Conservation (phyloP, 2,329 filamentous ascomycete species). For the Calycina herbarum region DNA sequence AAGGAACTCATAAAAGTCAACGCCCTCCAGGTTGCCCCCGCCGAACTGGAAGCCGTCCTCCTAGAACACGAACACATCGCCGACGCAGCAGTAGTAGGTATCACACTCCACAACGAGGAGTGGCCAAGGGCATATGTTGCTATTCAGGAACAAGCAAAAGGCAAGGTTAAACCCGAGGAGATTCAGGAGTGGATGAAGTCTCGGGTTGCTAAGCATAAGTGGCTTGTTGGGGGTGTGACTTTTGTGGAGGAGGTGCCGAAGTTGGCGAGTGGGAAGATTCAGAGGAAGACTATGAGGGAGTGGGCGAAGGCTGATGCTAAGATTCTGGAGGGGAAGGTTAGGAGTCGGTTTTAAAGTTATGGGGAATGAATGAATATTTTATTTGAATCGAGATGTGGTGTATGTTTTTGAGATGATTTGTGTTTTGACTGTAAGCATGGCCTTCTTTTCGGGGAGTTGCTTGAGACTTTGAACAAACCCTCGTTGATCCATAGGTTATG, state of each 20-base stretch:
- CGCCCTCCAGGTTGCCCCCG: conserved; percentile 59
- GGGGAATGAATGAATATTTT: not conserved
- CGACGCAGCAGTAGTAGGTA: conserved; percentile 56
- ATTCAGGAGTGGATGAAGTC: conserved; percentile 44
- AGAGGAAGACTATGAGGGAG: conserved; percentile 30
- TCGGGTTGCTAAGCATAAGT: conserved; percentile 49
- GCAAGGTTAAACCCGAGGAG: conserved; percentile 43
- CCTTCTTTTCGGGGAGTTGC: no score
- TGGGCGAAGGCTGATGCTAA: conserved; percentile 48
- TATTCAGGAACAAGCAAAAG: conserved; percentile 38
- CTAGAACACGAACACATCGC: conserved; percentile 52
- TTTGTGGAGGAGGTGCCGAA: conserved; percentile 51
- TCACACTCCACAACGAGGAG: conserved; percentile 43
- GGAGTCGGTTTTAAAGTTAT: conserved; percentile 20
- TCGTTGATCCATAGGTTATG: no score
- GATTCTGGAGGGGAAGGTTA: conserved; percentile 29
- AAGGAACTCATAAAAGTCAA: conserved; percentile 61
- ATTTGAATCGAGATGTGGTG: no score
- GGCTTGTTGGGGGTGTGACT: conserved; percentile 47
- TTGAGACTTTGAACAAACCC: no score
- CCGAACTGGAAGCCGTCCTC: conserved; percentile 54
- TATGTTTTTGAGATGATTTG: no score
- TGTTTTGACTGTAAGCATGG: no score
- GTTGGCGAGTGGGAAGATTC: conserved; percentile 51
- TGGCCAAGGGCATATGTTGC: conserved; percentile 50